Conservation (phyloP, 2,329 filamentous ascomycete species). For the Waltergamsia citrina region DNA sequence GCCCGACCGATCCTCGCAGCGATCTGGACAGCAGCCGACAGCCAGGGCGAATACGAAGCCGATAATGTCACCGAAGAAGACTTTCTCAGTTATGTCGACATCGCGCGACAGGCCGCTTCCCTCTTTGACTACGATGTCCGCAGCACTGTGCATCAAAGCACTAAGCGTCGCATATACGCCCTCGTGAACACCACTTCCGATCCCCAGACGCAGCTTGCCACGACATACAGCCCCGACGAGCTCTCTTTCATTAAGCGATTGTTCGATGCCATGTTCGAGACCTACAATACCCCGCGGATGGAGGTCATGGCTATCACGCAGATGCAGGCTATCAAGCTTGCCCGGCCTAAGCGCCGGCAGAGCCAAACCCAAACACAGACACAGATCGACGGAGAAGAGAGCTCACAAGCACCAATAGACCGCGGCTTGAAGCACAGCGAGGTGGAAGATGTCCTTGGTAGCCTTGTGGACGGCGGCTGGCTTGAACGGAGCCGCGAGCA, state of each 20-base stretch:
- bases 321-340: slow-evolving; percentile 68
- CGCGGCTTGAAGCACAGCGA: slow-evolving; percentile 64
- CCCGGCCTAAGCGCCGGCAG: slow-evolving; percentile 35
- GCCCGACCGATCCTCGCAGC: slow-evolving; percentile 65
- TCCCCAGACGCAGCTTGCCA: slow-evolving; percentile 76
- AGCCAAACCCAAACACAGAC: slow-evolving; percentile 20
- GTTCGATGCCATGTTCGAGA: slow-evolving; percentile 87
- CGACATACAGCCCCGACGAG: slow-evolving; percentile 70
- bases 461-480: slow-evolving; percentile 74
- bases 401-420: slow-evolving; percentile 26
- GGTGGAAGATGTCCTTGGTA: slow-evolving; percentile 62
- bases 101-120: slow-evolving; percentile 63
- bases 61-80: slow-evolving; percentile 58
- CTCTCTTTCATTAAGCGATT: slow-evolving; percentile 82
- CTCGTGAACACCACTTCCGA: slow-evolving; percentile 86
- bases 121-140: slow-evolving; percentile 84
- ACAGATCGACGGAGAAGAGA: slow-evolving; percentile 14
- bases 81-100: slow-evolving; percentile 59
- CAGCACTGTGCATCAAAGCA: slow-evolving; percentile 58
- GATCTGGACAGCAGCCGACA: slow-evolving; percentile 53
- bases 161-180: slow-evolving; percentile 62
- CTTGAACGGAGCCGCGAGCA: slow-evolving; percentile 63
- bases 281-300: slow-evolving; percentile 67
- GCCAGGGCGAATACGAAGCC: slow-evolving; percentile 46
- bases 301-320: slow-evolving; percentile 77